Evolutionary conservation across 2,329 filamentous ascomycete species (phyloP), one percentile per base, ranked within the genome.

Genomic region (Exophiala viscosa): DNA sequence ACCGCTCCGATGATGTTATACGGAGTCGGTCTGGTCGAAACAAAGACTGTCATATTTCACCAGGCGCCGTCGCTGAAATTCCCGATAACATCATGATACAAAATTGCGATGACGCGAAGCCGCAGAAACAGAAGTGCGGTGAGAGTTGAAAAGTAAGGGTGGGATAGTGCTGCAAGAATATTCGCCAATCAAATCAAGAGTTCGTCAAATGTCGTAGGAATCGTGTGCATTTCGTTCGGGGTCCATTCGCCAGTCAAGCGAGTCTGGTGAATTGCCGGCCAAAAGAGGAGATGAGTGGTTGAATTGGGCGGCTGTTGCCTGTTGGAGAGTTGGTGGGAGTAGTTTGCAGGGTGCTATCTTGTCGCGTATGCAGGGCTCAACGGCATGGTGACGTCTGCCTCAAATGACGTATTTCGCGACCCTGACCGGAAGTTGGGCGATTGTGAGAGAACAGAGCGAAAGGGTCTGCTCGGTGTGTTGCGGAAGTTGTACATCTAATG

Each of bases 391-490:
- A 56, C 56, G 56, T 59, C 53, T 54, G 56, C 44, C 47, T 54
- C 53, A 17, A 45, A 54, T 52, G 53, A 56, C 48, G 50, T 49
- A 48, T 67, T 69, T 23, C 66, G 67, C 33, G 69, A 57, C 31
- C 55, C 61, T 45, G 69, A 64, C 45, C 66, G 69, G 55, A 69
- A 68, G 55, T 70, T 68, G 58, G 67, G 62, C 20, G 69, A 67
- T 46, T 70, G 69, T 33, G 70, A 66, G 52, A 73, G 70, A n/a
- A 69, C 69, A 3, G 70, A 73, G 20, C 67, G 62, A 34, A 66
- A 68, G 23, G 64, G 72, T 28, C 36, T 53, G 66, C 54, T 69
- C 69, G 54, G 69, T 62, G 56, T 64, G 61, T 65, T 71, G 53
- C 34, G 50, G 41, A 46, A 52, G 28, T 55, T 50, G 57, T 60